These are phyloP conservation scores for Exserohilum rostratum DNA, from an alignment of 2,329 filamentous ascomycete genomes.

Conservation along the genomic window DNA sequence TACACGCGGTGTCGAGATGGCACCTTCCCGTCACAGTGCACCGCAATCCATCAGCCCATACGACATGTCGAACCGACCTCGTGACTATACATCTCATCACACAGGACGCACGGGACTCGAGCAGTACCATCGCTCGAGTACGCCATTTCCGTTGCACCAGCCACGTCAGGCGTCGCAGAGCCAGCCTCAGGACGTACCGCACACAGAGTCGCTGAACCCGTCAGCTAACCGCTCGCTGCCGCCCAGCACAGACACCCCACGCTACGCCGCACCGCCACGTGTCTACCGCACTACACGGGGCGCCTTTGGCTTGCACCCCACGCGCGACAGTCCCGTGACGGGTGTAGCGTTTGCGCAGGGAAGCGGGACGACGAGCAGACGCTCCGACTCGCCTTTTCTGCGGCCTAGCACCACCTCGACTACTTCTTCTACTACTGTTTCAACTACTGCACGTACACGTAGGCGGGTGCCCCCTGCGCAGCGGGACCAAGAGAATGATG, in stretches of 20 bases:
- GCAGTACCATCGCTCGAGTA: constrained; percentile 12
- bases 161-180: not conserved
- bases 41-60: constrained; percentile 16
- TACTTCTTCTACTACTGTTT: no score
- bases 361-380: constrained; percentile 18
- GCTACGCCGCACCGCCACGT: constrained; percentile 6
- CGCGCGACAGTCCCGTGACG: constrained; percentile 7
- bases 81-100: constrained; percentile 1
- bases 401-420: constrained; percentile 1
- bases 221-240: no score
- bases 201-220: constrained; percentile 1
- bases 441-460: constrained; percentile 9
- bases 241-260: no score
- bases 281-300: constrained; percentile 1
- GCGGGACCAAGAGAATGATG: constrained; percentile 44
- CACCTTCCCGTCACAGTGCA: constrained; percentile 15
- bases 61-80: constrained; percentile 20
- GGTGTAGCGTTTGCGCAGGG: constrained; percentile 17
- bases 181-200: not conserved
- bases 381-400: constrained; percentile 11
- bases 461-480: constrained; percentile 28
- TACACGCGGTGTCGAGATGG: constrained; percentile 4
- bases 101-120: not conserved
- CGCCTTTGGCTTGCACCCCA: constrained; percentile 3
- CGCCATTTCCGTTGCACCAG: constrained; percentile 3